A percentile compares a stretch with the other conserved stretches of the same genome.
phyloP scores from a whole-genome alignment of 169 alveolate genomes.

The Cryptosporidium felis region DNA sequence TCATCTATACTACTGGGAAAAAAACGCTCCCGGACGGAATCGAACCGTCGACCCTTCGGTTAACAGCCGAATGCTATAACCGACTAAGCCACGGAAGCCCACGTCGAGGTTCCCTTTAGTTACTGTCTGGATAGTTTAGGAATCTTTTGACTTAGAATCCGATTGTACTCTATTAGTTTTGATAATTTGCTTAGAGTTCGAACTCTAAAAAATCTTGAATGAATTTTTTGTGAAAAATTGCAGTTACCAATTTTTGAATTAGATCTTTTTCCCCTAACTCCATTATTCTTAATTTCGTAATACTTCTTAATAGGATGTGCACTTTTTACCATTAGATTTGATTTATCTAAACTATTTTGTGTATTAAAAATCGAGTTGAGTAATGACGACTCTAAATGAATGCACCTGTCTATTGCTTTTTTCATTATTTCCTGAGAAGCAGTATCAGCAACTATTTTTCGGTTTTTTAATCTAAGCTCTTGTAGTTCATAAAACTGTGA shows the following conservation, averaged over 20 bases:
- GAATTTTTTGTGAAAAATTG: not conserved
- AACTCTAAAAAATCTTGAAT: not conserved
- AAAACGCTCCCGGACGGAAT: slow-evolving; percentile 74
- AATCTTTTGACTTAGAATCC: too few species aligned
- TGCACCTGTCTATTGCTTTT: slow-evolving; percentile 18
- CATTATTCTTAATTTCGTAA: not conserved
- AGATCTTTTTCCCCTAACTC: not conserved
- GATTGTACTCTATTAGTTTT: too few species aligned
- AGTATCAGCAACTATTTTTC: too few species aligned
- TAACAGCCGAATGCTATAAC: slow-evolving; percentile 74
- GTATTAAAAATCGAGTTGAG: not conserved
- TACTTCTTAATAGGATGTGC: not conserved
- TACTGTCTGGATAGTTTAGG: not conserved
- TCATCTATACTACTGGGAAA: too few species aligned
- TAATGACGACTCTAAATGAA: slow-evolving; percentile 5
- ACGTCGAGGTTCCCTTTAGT: not conserved
- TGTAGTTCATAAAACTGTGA: too few species aligned
- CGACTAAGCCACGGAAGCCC: slow-evolving; percentile 74
- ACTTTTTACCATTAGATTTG: not conserved
- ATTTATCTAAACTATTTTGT: not conserved
- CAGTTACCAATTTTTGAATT: not conserved
- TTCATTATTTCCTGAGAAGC: not conserved
- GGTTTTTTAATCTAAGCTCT: not conserved
- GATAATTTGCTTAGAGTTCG: not conserved
- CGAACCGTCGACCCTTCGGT: slow-evolving; percentile 75